Percentiles rank a stretch among this genome's conserved stretches.
Conservation (phyloP, 768 basidiomycete species). For the Russula abietina region DNA sequence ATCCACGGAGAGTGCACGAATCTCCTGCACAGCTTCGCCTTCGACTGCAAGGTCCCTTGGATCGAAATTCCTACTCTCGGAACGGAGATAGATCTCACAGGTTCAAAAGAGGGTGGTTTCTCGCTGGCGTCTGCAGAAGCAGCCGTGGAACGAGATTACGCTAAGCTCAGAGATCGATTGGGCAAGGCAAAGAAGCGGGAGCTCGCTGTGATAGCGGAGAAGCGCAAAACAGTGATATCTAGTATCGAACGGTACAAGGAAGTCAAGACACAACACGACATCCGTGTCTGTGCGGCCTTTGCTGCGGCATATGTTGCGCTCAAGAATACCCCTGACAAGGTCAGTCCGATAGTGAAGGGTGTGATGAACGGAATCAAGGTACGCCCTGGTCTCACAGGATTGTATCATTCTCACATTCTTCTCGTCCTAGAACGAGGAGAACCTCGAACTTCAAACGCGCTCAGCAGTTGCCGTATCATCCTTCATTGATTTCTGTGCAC, state of each 20-base stretch:
- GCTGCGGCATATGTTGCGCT: constrained; percentile 90
- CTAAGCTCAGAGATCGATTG: constrained; percentile 65
- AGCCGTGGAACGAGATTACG: constrained; percentile 66
- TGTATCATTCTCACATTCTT: background rate
- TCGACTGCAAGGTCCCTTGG: constrained; percentile 82
- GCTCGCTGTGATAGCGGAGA: constrained; percentile 66
- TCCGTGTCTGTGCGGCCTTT: constrained; percentile 81
- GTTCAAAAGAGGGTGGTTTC: constrained; percentile 59
- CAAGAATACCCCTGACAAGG: constrained; percentile 80
- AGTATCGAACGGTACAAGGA: constrained; percentile 77
- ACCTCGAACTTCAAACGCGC: constrained; percentile 78
- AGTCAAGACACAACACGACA: constrained; percentile 79
- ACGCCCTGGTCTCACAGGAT: background rate
- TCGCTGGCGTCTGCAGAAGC: constrained; percentile 71
- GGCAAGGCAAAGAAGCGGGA: constrained; percentile 76
- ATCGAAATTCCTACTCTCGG: constrained; percentile 76
- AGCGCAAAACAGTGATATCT: constrained; percentile 57
- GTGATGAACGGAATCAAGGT: constrained; percentile 99
- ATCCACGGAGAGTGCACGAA: constrained; percentile 75
- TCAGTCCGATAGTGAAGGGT: constrained; percentile 93
- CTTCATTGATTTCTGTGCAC: constrained; percentile 81
- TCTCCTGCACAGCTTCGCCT: constrained; percentile 73
- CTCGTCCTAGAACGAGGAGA: constrained; percentile 69
- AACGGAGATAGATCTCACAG: constrained; percentile 68
- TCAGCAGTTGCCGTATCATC: constrained; percentile 82